phyloP scores from a whole-genome alignment of 225 moss, liverwort and hornwort genomes.

The Climacium dendroides region DNA sequence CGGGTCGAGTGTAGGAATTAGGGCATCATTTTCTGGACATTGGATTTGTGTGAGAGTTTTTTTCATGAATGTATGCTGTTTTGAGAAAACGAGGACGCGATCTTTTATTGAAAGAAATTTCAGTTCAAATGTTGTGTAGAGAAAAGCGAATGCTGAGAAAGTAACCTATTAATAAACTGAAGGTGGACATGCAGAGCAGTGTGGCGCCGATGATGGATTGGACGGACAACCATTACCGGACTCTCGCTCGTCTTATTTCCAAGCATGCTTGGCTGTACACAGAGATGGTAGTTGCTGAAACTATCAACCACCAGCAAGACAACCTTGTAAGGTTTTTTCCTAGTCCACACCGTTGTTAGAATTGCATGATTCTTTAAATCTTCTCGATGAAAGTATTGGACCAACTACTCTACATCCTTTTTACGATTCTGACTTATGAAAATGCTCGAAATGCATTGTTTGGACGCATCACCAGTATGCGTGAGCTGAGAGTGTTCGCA shows the following conservation, averaged over 20 bases:
- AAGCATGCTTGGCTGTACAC: conserved; percentile 94
- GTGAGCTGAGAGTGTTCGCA: not conserved
- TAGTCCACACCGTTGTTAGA: not conserved
- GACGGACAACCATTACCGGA: conserved; percentile 95
- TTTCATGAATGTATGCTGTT: not conserved
- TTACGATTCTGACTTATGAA: not conserved
- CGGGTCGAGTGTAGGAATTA: not conserved
- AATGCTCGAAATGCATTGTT: not conserved
- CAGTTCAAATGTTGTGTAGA: not conserved
- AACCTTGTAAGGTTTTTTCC: conserved; percentile 54
- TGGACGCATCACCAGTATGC: not conserved
- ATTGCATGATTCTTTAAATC: not conserved
- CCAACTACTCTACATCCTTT: not conserved
- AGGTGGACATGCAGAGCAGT: conserved; percentile 81
- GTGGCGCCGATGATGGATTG: conserved; percentile 99
- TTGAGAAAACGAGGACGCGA: not conserved
- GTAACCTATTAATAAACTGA: not conserved
- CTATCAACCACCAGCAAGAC: conserved; percentile 83
- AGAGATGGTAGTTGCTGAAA: conserved; percentile 97
- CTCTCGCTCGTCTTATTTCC: conserved; percentile 87
- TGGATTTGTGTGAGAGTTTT: not conserved
- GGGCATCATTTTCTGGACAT: not conserved
- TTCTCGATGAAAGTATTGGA: not conserved
- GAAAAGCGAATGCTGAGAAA: not conserved
- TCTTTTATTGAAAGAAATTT: not conserved